These are phyloP conservation scores for Nemania serpens DNA, from an alignment of 2,329 filamentous ascomycete species.

Conservation along the genomic window DNA sequence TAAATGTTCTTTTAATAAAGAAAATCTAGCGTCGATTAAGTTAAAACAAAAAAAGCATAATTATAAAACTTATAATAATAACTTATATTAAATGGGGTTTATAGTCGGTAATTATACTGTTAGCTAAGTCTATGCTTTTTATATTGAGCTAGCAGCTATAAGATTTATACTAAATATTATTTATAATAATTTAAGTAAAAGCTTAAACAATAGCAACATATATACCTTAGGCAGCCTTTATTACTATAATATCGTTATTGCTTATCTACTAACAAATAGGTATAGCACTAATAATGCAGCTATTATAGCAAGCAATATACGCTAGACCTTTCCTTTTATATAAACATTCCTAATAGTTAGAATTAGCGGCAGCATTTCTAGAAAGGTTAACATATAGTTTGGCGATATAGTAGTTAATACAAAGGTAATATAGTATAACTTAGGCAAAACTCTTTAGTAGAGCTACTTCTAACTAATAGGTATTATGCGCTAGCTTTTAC, in stretches of 20 bases:
- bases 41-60: conserved; percentile 10
- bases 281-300: conserved; percentile 30
- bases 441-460: conserved; percentile 25
- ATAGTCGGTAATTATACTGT: conserved; percentile 36
- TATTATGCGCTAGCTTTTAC: conserved; percentile 5
- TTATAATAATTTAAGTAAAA: conserved; percentile 28
- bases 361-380: conserved; percentile 37
- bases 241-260: conserved; percentile 28
- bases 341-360: conserved; percentile 35
- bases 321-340: conserved; percentile 29
- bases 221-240: conserved; percentile 33
- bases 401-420: conserved; percentile 36
- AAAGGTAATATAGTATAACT: conserved; percentile 25
- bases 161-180: conserved; percentile 39
- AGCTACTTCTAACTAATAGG: conserved; percentile 13
- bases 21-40: neutral
- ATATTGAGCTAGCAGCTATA: conserved; percentile 39
- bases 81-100: neutral
- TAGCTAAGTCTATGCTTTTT: conserved; percentile 43
- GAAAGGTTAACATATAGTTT: conserved; percentile 34
- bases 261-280: conserved; percentile 27
- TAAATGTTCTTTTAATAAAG: conserved; percentile 5
- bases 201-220: conserved; percentile 26
- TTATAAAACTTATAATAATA: neutral
- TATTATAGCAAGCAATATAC: conserved; percentile 29